Evolutionary conservation across 2,329 filamentous ascomycete genomes (phyloP), one percentile per base, ranked within the genome.

Genomic region (Hyphodiscus sp.): DNA sequence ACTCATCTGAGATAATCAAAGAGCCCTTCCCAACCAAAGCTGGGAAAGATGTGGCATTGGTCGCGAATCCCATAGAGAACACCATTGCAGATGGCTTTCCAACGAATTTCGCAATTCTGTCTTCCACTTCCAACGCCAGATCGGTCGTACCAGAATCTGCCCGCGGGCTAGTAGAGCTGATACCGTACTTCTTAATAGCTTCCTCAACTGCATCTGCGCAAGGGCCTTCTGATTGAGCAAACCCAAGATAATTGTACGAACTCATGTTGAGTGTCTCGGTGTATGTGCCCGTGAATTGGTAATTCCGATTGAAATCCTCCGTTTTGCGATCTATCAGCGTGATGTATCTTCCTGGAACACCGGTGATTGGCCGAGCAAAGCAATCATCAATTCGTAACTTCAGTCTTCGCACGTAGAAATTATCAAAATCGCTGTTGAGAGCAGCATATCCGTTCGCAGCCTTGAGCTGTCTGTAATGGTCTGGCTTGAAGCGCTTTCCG

Each of bases 211-310:
- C 86, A 69, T 97, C 92, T 46, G 94, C 94, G 68, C 94, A 99
- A 42, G 94, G 92, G 11, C 94, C 94, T 61, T 97, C 91, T 0
- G 94, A 96, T 71, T 99, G 94, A 49, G 94, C 94, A 66, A 99
- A 99, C 44, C 94, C 94, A 20, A 99, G 87, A 69, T 99, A 99
- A 73, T 99, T 99, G 80, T 99, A 99, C 1, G 94, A 99, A 75
- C 92, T 96, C 86, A 99, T 87, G 74, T 99, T 99, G 65, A 99
- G 76, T 0, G 94, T 97, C 72, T 99, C 90, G 1, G 92, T 97
- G 55, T 83, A 86, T 47, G 90, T 95, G 54, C 94, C 94, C 1
- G 89, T 91, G 71, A 91, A 85, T 68, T 88, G 82, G 76, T 96
- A 99, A 54, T 87, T 86, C 66, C 86, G 80, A 74, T 99, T 99